These are phyloP conservation scores for Colletotrichum tropicicola DNA, from an alignment of 2,329 filamentous ascomycete genomes.

Conservation along the genomic window DNA sequence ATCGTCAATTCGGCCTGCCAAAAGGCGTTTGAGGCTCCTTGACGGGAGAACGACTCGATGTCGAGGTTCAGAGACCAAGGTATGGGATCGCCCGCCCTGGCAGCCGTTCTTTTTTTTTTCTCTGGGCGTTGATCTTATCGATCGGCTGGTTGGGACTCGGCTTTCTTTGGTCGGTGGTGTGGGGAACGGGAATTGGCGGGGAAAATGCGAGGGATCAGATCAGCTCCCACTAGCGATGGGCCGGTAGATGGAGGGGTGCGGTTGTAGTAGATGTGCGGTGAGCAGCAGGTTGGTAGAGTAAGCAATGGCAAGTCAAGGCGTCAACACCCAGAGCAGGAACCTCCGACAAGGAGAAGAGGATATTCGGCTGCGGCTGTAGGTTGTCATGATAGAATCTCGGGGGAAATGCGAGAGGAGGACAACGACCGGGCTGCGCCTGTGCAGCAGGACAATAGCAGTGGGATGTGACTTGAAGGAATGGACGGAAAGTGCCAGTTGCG, in stretches of 20 bases:
- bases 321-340: slow-evolving; percentile 48
- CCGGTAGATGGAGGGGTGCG: slow-evolving; percentile 15
- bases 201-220: slow-evolving; percentile 21
- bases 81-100: background rate
- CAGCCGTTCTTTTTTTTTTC: background rate
- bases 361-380: slow-evolving; percentile 43
- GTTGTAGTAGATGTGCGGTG: slow-evolving; percentile 11
- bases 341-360: slow-evolving; percentile 51
- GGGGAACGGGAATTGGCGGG: slow-evolving; percentile 22
- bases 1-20: slow-evolving; percentile 33
- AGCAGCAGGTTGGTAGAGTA: background rate
- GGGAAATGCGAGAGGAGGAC: slow-evolving; percentile 1
- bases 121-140: slow-evolving; percentile 21
- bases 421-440: slow-evolving; percentile 5
- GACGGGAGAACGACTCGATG: background rate
- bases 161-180: slow-evolving; percentile 14
- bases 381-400: slow-evolving; percentile 47
- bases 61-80: background rate
- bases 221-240: slow-evolving; percentile 17
- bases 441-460: background rate
- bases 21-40: background rate
- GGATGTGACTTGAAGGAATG: slow-evolving; percentile 11
- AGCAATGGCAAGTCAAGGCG: slow-evolving; percentile 43
- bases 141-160: slow-evolving; percentile 12
- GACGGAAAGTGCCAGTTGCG: slow-evolving; percentile 4